Base-by-base conservation (phyloP, 192 early-diverging fungal genomes). In the Backusella parvicylindrica region DNA sequence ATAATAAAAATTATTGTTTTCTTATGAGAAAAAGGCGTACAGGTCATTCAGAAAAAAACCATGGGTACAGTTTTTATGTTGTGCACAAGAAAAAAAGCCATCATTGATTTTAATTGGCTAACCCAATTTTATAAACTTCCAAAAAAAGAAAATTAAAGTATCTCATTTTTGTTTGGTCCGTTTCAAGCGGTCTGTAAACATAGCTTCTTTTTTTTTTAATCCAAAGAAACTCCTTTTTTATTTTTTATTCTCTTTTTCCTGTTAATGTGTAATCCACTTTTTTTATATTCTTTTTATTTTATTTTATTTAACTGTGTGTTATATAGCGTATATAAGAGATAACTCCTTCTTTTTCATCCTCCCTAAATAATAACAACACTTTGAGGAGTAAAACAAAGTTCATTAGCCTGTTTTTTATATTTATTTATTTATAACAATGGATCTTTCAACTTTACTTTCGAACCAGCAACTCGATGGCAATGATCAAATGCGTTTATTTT, bases 401-500 rank as follows among this genome's bases (percentile, higher is more conserved):
- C 43, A 47, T 47, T 47, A 16, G 40, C 40, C 40, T 41, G 40
- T 41, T 41, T 41, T 21, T 21, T n/a, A n/a, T n/a, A n/a, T n/a
- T n/a, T n/a, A n/a, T n/a, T 7, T 53, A 60, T 11, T 28, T 13
- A 2, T 28, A 60, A 60, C 23, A 60, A 60, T 60, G 53, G 53
- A 60, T 60, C 53, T 60, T 28, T 60, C 53, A 60, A 60, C 53
- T 28, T 28, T 60, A 26, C 23, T 60, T 60, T 60, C 53, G 11
- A 60, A 60, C 23, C 53, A 60, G 4, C 21, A 9, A 13, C 53
- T 60, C 26, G 33, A 68, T 26, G 76, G 60, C 21, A 28, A 26
- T 21, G 64, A 72, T 36, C 70, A 73, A 35, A 68, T 78, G 5
- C 16, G 40, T 28, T 68, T 53, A 43, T 76, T 80, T 23, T 33